phyloP scores from a whole-genome alignment of 306 rosid genomes.

The Arachis stenosperma region DNA sequence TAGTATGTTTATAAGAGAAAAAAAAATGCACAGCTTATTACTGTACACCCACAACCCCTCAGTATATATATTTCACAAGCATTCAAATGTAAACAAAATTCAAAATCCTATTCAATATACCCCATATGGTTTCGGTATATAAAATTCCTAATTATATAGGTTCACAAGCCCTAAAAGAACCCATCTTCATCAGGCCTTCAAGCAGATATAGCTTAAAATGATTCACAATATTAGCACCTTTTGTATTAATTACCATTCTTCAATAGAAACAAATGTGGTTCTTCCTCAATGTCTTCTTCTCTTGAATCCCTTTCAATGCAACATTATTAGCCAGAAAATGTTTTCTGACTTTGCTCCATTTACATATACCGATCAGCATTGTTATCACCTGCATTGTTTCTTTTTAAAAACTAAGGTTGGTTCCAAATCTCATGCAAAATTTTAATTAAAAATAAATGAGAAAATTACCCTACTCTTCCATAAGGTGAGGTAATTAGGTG shows the following conservation, averaged over 20 bases:
- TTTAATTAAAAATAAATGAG: neutral
- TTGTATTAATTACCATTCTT: conserved; percentile 32
- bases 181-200: conserved; percentile 33
- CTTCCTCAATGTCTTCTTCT: conserved; percentile 31
- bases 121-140: conserved; percentile 40
- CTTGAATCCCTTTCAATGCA: conserved; percentile 36
- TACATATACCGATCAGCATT: conserved; percentile 51
- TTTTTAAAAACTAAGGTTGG: conserved; percentile 60
- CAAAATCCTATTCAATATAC: conserved; percentile 38
- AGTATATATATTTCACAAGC: conserved; percentile 53
- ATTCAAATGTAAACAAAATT: conserved; percentile 55
- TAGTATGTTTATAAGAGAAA: conserved; percentile 40
- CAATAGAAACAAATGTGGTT: conserved; percentile 37
- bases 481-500: no score
- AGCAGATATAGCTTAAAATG: conserved; percentile 29
- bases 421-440: conserved; percentile 39
- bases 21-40: conserved; percentile 51
- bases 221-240: conserved; percentile 33
- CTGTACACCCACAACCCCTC: conserved; percentile 61
- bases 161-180: conserved; percentile 34
- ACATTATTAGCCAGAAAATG: conserved; percentile 32
- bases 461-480: no score
- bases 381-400: conserved; percentile 72
- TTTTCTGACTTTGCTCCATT: conserved; percentile 33
- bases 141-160: conserved; percentile 43